phyloP scores from a whole-genome alignment of 75 land plant species.

The Pinus albicaulis region DNA sequence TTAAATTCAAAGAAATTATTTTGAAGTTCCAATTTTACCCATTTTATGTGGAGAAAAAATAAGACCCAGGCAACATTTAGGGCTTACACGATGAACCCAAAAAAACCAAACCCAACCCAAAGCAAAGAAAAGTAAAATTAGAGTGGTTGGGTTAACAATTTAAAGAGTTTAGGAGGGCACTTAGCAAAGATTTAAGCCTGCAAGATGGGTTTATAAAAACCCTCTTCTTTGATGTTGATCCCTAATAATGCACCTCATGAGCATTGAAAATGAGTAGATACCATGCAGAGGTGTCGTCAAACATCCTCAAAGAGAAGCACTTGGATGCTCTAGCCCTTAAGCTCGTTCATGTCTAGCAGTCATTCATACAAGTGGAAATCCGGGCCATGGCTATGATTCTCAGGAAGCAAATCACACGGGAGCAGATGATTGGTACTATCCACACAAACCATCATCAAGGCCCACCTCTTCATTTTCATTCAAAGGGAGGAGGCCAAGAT shows the following conservation, averaged over 20 bases:
- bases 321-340: conserved; percentile 72
- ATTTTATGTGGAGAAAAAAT: no score
- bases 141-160: background rate
- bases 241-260: no score
- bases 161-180: background rate
- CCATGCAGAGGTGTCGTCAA: conserved; percentile 74
- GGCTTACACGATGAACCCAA: no score
- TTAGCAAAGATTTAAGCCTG: background rate
- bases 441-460: conserved; percentile 64
- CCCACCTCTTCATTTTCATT: conserved; percentile 54
- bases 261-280: conserved; percentile 89
- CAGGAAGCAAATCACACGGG: conserved; percentile 71
- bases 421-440: conserved; percentile 55
- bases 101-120: background rate
- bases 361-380: conserved; percentile 49
- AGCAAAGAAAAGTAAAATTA: no score
- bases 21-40: no score
- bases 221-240: conserved; percentile 38
- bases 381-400: conserved; percentile 85
- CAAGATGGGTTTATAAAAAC: background rate
- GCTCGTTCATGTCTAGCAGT: conserved; percentile 64
- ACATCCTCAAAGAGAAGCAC: no score
- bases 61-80: no score
- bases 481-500: conserved; percentile 67
- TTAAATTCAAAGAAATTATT: no score